Evolutionary conservation across 2,329 filamentous ascomycete genomes (phyloP).

Genomic region (Cladosporium colombiae): DNA sequence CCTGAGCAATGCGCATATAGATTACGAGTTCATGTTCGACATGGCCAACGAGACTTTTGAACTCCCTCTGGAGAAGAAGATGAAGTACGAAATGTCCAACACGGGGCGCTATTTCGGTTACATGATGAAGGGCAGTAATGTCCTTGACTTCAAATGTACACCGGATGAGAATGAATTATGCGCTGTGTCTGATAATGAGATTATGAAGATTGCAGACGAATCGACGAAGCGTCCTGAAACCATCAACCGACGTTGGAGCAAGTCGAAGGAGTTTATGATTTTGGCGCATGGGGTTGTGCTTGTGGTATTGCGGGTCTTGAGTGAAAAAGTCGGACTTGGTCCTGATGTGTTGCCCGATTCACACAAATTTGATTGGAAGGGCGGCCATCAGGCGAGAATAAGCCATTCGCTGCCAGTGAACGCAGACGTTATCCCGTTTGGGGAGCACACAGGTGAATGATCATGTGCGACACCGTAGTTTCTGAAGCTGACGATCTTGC

Average conservation of each 20-base stretch:
- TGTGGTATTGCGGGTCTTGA: background rate
- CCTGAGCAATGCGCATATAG: background rate
- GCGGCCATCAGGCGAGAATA: slow-evolving; percentile 1
- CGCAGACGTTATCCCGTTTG: background rate
- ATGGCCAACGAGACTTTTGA: background rate
- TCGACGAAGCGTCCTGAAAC: background rate
- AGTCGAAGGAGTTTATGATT: background rate
- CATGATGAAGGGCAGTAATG: background rate
- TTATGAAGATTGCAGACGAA: background rate
- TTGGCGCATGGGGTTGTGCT: background rate
- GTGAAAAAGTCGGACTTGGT: background rate
- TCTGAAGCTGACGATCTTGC: background rate
- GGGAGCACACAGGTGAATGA: background rate
- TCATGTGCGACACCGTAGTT: background rate
- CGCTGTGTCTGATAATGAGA: background rate
- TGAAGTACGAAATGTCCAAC: background rate
- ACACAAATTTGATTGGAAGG: background rate
- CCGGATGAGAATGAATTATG: background rate
- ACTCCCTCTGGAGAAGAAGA: background rate
- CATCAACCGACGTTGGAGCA: background rate
- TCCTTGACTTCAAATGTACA: background rate
- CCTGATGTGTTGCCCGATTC: background rate
- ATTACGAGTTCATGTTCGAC: background rate
- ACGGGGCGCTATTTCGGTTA: background rate
- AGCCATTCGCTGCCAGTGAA: background rate